Base-by-base conservation (phyloP, 306 rosid species). In the Senna siamea region DNA sequence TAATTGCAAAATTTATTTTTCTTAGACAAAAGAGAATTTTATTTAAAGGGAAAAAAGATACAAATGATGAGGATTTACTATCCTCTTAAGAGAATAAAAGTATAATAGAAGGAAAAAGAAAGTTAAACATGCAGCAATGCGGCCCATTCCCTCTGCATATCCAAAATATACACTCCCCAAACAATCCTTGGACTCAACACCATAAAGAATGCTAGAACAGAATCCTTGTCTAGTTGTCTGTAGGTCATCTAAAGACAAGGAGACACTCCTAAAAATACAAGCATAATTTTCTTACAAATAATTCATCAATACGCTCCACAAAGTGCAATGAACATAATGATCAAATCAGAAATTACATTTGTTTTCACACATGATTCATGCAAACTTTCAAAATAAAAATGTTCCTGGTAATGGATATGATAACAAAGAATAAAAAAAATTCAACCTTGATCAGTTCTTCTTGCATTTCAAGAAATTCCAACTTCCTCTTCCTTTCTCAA, bases 381-480 rank as follows among this genome's bases (percentile, higher is more conserved):
- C 26, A 47, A 11, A 5, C 30, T 57, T 57, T 18, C 71, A 9
- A 17, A 18, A 61, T 6, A 48, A 61, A 26, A 28, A 43, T 43
- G 14, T 43, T 43, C 22, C 57, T 17, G 7, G 13, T 23, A 44
- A 57, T 5, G 12, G 56, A 57, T 50, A 75, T 26, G 37, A 47
- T 14, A n/a, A 50, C 50, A 78, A 53, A 26, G 61, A 66, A 53
- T n/a, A 9, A 7, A 55, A 66, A n/a, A 43, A 34, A 51, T 1
- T 9, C 69, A 75, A 92, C 97, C 93, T 92, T 92, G 60, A 92
- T 92, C 74, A 81, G 76, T 76, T 92, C 96, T 84, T 92, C 96
- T 78, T 92, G 96, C 97, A 87, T 89, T 81, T 78, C 93, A 64
- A 92, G 89, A 79, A 47, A 92, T 74, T 92, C 97, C 82, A 92